A percentile compares a stretch with the other conserved stretches of the same genome.
Conservation (phyloP, 169 alveolate genomes). For the Cryptosporidium parvum region DNA sequence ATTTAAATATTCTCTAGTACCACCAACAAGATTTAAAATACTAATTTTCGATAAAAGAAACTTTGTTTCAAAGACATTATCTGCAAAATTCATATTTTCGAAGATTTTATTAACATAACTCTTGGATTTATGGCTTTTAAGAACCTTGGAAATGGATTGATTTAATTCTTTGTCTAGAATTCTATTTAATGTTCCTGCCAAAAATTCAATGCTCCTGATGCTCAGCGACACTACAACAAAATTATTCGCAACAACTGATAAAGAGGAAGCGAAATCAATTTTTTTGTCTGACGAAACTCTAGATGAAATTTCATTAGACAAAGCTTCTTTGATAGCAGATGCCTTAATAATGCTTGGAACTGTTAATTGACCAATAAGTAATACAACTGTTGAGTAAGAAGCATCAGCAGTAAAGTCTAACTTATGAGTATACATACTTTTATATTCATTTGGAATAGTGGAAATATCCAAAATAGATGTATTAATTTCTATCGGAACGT, state of each 20-base stretch:
- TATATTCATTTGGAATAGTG: not conserved
- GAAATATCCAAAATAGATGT: slow-evolving; percentile 2
- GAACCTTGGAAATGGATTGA: not conserved
- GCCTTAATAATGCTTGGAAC: not conserved
- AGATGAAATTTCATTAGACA: not conserved
- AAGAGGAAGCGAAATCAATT: not conserved
- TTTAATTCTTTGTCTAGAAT: not conserved
- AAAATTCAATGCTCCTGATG: not conserved
- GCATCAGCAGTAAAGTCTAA: not conserved
- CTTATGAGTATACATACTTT: not conserved
- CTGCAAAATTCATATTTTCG: not conserved
- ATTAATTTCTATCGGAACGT: not conserved
- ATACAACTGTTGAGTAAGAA: not conserved
- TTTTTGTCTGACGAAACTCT: not conserved
- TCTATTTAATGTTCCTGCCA: not conserved
- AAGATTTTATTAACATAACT: slow-evolving; percentile 5
- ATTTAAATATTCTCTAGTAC: not conserved
- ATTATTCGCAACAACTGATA: not conserved
- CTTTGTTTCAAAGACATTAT: not conserved
- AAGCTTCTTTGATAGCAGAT: not conserved
- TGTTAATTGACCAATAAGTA: not conserved
- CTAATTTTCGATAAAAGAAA: not conserved
- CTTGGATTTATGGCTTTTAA: not conserved
- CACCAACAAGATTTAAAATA: not conserved
- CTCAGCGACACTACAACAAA: not conserved